These are phyloP conservation scores for Cadophora gregata DNA, from an alignment of 2,329 filamentous ascomycete species.

Conservation along the genomic window DNA sequence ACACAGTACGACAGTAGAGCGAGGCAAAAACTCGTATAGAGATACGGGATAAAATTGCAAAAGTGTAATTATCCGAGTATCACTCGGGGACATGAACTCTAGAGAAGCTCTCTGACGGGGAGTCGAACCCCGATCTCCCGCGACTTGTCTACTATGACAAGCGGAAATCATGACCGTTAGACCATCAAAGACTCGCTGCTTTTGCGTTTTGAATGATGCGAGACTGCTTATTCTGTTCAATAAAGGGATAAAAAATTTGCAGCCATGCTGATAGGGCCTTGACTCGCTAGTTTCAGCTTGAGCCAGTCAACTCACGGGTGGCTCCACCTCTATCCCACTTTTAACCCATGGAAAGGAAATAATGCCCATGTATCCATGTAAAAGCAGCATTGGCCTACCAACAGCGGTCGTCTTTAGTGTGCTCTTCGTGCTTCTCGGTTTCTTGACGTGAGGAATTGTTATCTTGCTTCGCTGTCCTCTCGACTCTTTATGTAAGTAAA, in stretches of 20 bases:
- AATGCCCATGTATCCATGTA: not conserved
- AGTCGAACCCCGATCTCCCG: slow-evolving; percentile 35
- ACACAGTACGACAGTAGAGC: too few relatives aligned
- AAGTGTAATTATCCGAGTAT: not conserved
- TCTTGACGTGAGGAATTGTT: too few relatives aligned
- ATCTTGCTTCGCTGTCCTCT: too few relatives aligned
- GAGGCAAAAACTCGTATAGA: not conserved
- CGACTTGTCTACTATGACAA: slow-evolving; percentile 41
- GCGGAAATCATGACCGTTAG: slow-evolving; percentile 49
- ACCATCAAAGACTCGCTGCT: slow-evolving; percentile 42
- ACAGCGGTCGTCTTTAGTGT: too few relatives aligned
- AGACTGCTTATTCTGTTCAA: not conserved
- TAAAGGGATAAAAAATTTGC: not conserved
- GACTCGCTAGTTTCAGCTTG: not conserved
- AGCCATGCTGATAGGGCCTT: not conserved
- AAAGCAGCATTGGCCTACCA: not conserved
- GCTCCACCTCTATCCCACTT: not conserved
- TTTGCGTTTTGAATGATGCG: not conserved
- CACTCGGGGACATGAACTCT: slow-evolving; percentile 24
- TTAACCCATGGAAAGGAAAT: too few relatives aligned
- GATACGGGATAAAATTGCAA: not conserved
- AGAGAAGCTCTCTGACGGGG: slow-evolving; percentile 32
- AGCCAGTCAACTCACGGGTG: not conserved
- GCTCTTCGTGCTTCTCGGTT: too few relatives aligned
- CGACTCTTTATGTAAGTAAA: too few relatives aligned